Evolutionary conservation across 495 filamentous ascomycete genomes (phyloP).

Genomic region (Aspergillus nidulans): DNA sequence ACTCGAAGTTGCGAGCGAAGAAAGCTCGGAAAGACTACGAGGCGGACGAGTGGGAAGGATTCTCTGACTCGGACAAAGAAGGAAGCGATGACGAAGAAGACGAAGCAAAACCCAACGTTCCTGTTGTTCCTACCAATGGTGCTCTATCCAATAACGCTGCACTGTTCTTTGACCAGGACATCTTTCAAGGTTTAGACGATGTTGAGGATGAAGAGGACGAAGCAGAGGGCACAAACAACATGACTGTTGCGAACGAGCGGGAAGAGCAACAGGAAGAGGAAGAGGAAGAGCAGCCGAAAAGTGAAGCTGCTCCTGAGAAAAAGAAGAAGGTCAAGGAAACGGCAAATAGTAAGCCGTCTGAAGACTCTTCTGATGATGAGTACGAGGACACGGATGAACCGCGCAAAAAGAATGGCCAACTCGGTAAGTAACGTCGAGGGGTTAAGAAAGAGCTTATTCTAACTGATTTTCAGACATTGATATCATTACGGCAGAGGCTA

Average conservation of each 20-base stretch:
- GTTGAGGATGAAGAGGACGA: conserved; percentile 30
- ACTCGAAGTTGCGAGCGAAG: conserved; percentile 86
- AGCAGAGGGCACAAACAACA: conserved; percentile 14
- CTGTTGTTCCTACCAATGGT: conserved; percentile 33
- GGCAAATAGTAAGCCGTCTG: conserved; percentile 52
- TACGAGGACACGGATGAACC: conserved; percentile 67
- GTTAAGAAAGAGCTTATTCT: conserved; percentile 15
- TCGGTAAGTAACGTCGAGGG: conserved; percentile 48
- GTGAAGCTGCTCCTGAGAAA: conserved; percentile 18
- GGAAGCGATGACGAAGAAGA: conserved; percentile 49
- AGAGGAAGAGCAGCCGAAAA: conserved; percentile 10
- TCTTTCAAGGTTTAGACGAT: conserved; percentile 77
- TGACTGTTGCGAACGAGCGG: conserved; percentile 1
- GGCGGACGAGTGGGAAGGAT: conserved; percentile 87
- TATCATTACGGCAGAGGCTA: conserved; percentile 97
- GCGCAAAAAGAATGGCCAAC: conserved; percentile 61
- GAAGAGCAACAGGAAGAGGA: too few species aligned
- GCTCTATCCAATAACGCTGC: conserved; percentile 76
- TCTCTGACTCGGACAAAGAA: conserved; percentile 64
- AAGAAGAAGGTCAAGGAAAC: conserved; percentile 44
- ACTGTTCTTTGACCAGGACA: conserved; percentile 91
- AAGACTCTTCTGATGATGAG: conserved; percentile 45
- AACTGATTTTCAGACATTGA: conserved; percentile 68
- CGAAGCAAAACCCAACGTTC: conserved; percentile 49
- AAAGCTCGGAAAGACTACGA: conserved; percentile 76